Percentiles rank a stretch among this genome's conserved stretches.
Evolutionary conservation across 2,329 filamentous ascomycete species (phyloP).

Genomic region (Cercospora sesami): DNA sequence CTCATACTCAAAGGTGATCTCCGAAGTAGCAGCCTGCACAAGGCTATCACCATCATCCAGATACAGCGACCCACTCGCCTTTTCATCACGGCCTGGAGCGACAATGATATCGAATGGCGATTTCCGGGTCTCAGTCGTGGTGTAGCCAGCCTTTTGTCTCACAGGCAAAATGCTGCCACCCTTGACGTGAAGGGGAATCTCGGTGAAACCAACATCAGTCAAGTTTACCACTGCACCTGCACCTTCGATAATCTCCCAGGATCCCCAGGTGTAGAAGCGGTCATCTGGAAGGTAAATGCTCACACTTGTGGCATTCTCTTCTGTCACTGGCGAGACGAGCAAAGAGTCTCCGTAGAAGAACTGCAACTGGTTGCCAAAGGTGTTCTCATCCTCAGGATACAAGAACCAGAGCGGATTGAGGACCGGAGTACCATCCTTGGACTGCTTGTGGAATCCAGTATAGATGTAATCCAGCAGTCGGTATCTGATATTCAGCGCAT

Average conservation of each 20-base stretch:
- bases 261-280: conserved; percentile 61
- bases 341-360: conserved; percentile 61
- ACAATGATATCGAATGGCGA: conserved; percentile 70
- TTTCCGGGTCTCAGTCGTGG: conserved; percentile 61
- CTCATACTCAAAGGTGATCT: conserved; percentile 61
- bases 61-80: conserved; percentile 67
- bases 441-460: conserved; percentile 65
- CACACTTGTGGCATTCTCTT: conserved; percentile 54
- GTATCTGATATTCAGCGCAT: conserved; percentile 70
- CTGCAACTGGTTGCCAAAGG: conserved; percentile 54
- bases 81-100: conserved; percentile 62
- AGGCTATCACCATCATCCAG: conserved; percentile 74
- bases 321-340: conserved; percentile 57
- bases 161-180: conserved; percentile 64
- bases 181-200: conserved; percentile 66
- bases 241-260: conserved; percentile 49
- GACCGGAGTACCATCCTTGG: conserved; percentile 62
- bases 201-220: conserved; percentile 48
- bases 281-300: conserved; percentile 59
- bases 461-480: conserved; percentile 75
- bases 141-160: conserved; percentile 58
- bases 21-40: conserved; percentile 56
- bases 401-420: conserved; percentile 70
- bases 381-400: conserved; percentile 60
- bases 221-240: conserved; percentile 46